Conservation (phyloP, 116 monocot genomes). For the Trichopus zeylanicus region DNA sequence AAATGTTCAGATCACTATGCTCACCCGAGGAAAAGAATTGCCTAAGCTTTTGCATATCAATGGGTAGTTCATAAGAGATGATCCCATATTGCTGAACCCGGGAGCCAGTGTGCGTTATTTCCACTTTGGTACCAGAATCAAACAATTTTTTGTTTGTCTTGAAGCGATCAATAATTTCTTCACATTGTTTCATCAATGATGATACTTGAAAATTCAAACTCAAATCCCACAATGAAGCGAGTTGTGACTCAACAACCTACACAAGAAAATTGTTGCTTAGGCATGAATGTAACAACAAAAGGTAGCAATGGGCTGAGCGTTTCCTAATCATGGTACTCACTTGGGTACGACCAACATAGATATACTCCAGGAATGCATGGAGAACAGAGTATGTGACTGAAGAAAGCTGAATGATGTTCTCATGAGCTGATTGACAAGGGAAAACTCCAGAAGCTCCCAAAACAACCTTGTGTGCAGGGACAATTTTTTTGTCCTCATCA, state of each 20-base stretch:
- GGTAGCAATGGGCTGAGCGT: not conserved
- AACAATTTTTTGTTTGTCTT: slow-evolving; percentile 40
- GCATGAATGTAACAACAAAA: not conserved
- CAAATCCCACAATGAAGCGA: slow-evolving; percentile 41
- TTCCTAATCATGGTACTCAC: slow-evolving; percentile 18
- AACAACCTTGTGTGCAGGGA: slow-evolving; percentile 80
- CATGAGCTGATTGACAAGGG: slow-evolving; percentile 18
- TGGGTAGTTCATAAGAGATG: slow-evolving; percentile 42
- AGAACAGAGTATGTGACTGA: slow-evolving; percentile 53
- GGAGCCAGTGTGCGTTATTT: slow-evolving; percentile 27
- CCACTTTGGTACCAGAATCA: slow-evolving; percentile 51
- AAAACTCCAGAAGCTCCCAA: slow-evolving; percentile 59
- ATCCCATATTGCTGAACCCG: slow-evolving; percentile 24
- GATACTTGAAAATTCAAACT: slow-evolving; percentile 57
- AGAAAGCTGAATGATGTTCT: slow-evolving; percentile 46
- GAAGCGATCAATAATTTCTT: slow-evolving; percentile 52
- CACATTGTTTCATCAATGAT: slow-evolving; percentile 48
- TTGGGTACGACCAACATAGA: slow-evolving; percentile 69
- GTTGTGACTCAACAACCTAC: slow-evolving; percentile 60
- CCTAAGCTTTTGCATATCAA: slow-evolving; percentile 53
- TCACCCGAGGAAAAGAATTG: slow-evolving; percentile 43
- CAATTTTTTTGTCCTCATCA: slow-evolving; percentile 44
- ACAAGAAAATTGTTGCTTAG: not conserved
- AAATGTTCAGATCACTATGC: slow-evolving; percentile 73
- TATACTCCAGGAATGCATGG: slow-evolving; percentile 73